Conservation (phyloP, 345 rosid species). For the Raphanus raphanistrum region DNA sequence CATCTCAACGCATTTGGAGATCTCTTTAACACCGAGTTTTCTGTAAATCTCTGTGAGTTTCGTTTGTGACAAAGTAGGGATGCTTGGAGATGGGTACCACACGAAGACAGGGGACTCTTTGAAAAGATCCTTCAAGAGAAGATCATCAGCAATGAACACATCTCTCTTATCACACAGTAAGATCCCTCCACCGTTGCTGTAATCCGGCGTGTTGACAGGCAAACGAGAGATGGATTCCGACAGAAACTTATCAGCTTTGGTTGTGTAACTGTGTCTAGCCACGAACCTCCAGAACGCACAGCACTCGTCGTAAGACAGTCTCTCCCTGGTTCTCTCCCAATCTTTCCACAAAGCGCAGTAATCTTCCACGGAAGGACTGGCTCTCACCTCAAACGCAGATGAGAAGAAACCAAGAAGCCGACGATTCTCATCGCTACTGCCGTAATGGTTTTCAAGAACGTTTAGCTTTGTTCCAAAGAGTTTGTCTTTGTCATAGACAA, state of each 20-base stretch:
- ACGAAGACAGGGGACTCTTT: slow-evolving; percentile 49
- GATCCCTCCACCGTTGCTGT: slow-evolving; percentile 34
- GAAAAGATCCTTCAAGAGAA: slow-evolving; percentile 57
- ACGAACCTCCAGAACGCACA: slow-evolving; percentile 66
- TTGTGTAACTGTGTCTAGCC: slow-evolving; percentile 21
- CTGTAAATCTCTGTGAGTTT: slow-evolving; percentile 50
- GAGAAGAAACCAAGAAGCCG: slow-evolving; percentile 44
- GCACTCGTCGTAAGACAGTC: slow-evolving; percentile 49
- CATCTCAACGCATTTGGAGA: slow-evolving; percentile 54
- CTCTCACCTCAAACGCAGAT: slow-evolving; percentile 42
- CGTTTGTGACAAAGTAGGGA: slow-evolving; percentile 42
- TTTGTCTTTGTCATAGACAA: slow-evolving; percentile 50
- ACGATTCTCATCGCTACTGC: background rate
- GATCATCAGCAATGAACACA: slow-evolving; percentile 72
- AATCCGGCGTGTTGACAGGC: slow-evolving; percentile 44
- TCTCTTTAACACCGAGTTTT: slow-evolving; percentile 59
- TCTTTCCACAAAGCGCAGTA: slow-evolving; percentile 63
- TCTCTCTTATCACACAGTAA: slow-evolving; percentile 43
- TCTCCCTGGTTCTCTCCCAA: slow-evolving; percentile 50
- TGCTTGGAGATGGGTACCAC: slow-evolving; percentile 68
- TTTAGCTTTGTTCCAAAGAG: slow-evolving; percentile 50
- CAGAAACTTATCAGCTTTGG: slow-evolving; percentile 26
- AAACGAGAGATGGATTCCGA: slow-evolving; percentile 46
- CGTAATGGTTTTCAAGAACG: slow-evolving; percentile 53
- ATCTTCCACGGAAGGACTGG: slow-evolving; percentile 51